These are phyloP conservation scores for Daldinia sp. DNA, from an alignment of 2,329 filamentous ascomycete species.

Conservation along the genomic window DNA sequence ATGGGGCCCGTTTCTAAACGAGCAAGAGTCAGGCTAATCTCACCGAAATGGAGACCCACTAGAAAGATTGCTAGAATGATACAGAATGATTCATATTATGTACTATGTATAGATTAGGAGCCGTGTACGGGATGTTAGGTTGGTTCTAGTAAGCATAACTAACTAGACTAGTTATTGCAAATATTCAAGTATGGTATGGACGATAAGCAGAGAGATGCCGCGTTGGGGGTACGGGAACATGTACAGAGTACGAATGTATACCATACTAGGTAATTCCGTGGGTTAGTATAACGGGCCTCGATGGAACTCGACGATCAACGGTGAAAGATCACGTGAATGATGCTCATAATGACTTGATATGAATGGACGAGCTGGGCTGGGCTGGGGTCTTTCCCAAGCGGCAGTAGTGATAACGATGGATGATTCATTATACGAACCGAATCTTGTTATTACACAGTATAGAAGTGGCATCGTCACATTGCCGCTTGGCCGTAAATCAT, in stretches of 20 bases:
- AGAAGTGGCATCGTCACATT: not conserved
- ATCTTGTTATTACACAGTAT: not conserved
- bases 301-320: not conserved
- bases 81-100: not conserved
- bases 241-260: not conserved
- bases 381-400: not conserved
- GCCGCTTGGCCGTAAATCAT: not conserved
- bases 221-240: not conserved
- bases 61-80: not conserved
- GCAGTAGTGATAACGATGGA: not conserved
- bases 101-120: not conserved
- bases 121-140: not conserved
- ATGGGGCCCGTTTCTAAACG: not conserved
- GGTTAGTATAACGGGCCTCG: not conserved
- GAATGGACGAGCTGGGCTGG: constrained; percentile 1
- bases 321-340: constrained; percentile 34
- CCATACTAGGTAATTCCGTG: not conserved
- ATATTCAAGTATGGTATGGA: not conserved
- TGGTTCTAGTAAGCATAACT: not conserved
- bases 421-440: not conserved
- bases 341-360: constrained; percentile 33
- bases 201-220: not conserved
- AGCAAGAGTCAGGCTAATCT: not conserved
- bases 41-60: not conserved
- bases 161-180: not conserved